Evolutionary conservation across 768 basidiomycete species (phyloP), one percentile per base, ranked within the genome.

Genomic region (Trametes cingulata): DNA sequence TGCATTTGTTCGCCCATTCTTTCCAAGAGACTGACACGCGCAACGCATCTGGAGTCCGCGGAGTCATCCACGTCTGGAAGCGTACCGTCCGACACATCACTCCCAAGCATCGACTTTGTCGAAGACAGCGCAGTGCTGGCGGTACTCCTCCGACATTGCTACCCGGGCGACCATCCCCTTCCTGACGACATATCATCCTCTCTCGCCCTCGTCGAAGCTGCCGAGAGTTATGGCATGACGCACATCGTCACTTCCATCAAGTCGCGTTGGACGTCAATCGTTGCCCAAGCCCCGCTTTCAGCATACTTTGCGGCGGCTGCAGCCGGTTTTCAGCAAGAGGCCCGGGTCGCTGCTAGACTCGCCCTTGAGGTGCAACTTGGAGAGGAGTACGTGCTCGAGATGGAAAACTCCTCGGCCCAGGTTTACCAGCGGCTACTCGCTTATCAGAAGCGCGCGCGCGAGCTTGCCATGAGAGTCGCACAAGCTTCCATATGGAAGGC

Each of bases 1-100:
- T 66, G 67, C 22, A 66, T 75, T 15, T 66, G 73, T 0, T 77
- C 77, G 9, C 69, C 75, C 0, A 63, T 72, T 57, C 77, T 76
- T 22, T 22, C 20, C 10, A n/a, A 24, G 14, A 22, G 37, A 7
- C 14, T 52, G 22, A 24, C 22, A 40, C 4, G 15, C 49, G 61
- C 67, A 27, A 56, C 10, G 5, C 35, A 25, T 25, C 17, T 25
- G 10, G 13, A 17, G 2, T 36, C 50, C 14, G 42, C 25, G n/a
- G 13, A 49, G 43, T 36, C 50, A 15, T 40, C 47, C 5, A 4
- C 24, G 15, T 22, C 22, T 10, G 29, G 10, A 33, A 33, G 29
- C 6, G 10, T 5, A 6, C 3, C 42, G 2, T 17, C 19, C 7
- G 41, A 13, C n/a, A 42, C 8, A 2, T 14, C 13, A 9, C 42